Conservation (phyloP, 331 rosid genomes). For the Cucumis variabilis region DNA sequence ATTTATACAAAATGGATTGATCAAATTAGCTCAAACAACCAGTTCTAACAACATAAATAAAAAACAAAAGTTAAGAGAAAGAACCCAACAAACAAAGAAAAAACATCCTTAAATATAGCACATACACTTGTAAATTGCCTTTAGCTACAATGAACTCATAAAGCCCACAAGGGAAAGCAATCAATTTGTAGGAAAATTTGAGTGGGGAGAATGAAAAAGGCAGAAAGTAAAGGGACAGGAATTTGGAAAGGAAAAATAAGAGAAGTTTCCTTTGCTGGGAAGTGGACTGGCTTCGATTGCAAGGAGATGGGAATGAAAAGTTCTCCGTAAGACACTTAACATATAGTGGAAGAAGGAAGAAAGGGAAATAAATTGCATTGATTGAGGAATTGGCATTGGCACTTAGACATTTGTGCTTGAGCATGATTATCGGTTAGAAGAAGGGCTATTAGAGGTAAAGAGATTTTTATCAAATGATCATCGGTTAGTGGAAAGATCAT, state of each 20-base stretch:
- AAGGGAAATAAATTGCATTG: background rate
- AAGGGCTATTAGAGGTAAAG: background rate
- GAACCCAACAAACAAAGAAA: background rate
- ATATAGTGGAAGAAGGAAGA: background rate
- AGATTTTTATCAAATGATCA: too few species aligned
- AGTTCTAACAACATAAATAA: background rate
- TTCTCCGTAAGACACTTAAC: background rate
- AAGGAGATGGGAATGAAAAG: background rate
- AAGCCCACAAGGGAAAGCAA: background rate
- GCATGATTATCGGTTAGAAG: background rate
- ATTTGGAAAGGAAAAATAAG: background rate
- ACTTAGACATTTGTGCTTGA: background rate
- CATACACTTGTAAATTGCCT: background rate
- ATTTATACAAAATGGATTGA: background rate
- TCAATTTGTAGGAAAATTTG: background rate
- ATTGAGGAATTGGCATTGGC: background rate
- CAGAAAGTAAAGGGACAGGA: background rate
- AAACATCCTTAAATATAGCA: background rate
- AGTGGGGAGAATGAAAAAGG: background rate
- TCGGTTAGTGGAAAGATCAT: background rate
- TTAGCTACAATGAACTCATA: background rate
- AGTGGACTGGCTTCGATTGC: background rate
- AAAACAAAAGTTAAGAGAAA: background rate
- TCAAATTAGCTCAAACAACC: background rate
- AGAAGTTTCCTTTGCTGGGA: background rate